Base-by-base conservation (phyloP, 2,329 filamentous ascomycete species). In the Pseudogymnoascus sp. region DNA sequence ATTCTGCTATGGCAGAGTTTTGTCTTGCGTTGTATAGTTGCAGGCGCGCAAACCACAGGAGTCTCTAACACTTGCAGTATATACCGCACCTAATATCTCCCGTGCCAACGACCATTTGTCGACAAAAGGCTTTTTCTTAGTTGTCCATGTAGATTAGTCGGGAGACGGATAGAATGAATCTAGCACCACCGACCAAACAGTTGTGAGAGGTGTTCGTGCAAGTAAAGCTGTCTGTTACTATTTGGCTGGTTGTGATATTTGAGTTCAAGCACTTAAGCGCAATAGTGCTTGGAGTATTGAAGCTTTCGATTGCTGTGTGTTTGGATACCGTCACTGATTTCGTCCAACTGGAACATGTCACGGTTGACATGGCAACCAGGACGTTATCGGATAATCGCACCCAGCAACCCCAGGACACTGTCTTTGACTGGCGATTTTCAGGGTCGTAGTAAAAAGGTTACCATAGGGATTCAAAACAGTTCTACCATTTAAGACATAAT, bases 1-100 rank as follows among this genome's bases (percentile, higher is more conserved):
- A 86, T 86, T 45, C 28, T 62, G 61, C 23, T 25, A 11, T 16
- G 37, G 41, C n/a, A 57, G 25, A 2, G 16, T 13, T 13, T 13
- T 14, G 31, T 43, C 14, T 41, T n/a, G 60, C 36, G 28, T 25
- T 39, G 60, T 39, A 61, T 39, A 39, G 25, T 57, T 48, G 37
- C 23, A 39, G 36, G 19, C 19, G 34, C 34, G 19, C 31, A 41
- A 61, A 61, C 36, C 25, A 16, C 60, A 39, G n/a, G 13, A 57
- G 10, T 6, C 36, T 21, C 11, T 57, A 34, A 36, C 51, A 36
- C 28, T 57, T 57, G 51, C 51, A 36, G 51, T 36, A 57, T 57
- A 16, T 57, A 57, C 51, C 28, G 51, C 51, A 57, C 51, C 51
- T 36, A 36, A 36, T 57, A 57, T 57, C 28, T 57, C 51, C 28